A percentile compares a stretch with the other conserved stretches of the same genome.
phyloP scores from a whole-genome alignment of 306 rosid genomes.

The Lathyrus aphaca region DNA sequence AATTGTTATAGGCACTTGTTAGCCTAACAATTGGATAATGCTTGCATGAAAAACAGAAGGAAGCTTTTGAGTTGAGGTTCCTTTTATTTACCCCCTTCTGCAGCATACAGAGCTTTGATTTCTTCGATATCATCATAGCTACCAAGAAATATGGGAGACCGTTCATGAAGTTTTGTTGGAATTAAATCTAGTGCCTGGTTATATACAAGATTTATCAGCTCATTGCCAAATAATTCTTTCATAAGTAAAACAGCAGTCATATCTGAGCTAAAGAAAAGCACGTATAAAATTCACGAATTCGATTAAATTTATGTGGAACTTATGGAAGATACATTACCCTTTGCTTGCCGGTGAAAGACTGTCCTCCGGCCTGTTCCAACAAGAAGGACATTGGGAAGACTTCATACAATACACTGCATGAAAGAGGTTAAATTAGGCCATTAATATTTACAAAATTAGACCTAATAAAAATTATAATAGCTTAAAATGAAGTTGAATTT shows the following conservation, averaged over 20 bases:
- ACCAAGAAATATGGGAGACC: conserved; percentile 89
- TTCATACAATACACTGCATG: conserved; percentile 79
- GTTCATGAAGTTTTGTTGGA: conserved; percentile 74
- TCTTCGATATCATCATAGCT: conserved; percentile 91
- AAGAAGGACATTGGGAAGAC: conserved; percentile 97
- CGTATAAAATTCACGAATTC: too few relatives aligned
- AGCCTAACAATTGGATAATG: conserved; percentile 22
- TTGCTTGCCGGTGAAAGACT: conserved; percentile 85
- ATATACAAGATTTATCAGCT: conserved; percentile 14
- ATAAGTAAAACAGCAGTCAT: not conserved
- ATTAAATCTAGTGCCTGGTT: conserved; percentile 81
- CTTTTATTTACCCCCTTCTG: conserved; percentile 52
- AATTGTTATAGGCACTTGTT: conserved; percentile 18
- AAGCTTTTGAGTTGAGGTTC: conserved; percentile 11
- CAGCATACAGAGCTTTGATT: conserved; percentile 78
- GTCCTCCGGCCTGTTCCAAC: conserved; percentile 98
- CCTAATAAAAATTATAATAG: conserved; percentile 7
- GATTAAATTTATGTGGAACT: too few relatives aligned
- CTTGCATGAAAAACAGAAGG: conserved; percentile 4
- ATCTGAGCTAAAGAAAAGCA: too few relatives aligned
- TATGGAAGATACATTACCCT: conserved; percentile 51
- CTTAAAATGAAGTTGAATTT: not conserved
- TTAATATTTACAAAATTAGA: not conserved
- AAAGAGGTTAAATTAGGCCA: conserved; percentile 21
- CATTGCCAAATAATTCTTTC: not conserved